Base-by-base conservation (phyloP, 768 basidiomycete genomes). In the Lactarius vividus region DNA sequence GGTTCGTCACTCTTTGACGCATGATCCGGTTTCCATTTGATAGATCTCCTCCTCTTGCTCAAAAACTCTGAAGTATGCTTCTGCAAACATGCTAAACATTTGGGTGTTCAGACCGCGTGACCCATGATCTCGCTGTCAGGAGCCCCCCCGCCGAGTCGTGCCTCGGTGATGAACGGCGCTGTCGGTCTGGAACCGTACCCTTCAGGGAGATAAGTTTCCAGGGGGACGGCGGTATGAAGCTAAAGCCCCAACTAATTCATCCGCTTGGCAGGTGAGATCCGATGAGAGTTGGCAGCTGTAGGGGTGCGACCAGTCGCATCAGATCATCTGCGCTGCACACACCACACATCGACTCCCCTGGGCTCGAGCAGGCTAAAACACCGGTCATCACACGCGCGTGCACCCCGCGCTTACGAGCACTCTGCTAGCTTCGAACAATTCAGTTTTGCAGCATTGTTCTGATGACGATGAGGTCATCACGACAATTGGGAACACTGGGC, bases 21-120 rank as follows among this genome's bases (percentile, higher is more conserved):
- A 37, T 26, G 26, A 29, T 52, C 13, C 13, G 28, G n/a, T 23
- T 59, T 57, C n/a, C 54, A 56, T 65, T 39, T 46, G 42, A 61
- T 65, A 44, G 33, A 20, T 59, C 20, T 18, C 44, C 13, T 15
- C 10, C 33, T 8, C 13, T 26, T 26, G 2, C 35, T 29, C n/a
- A 23, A 35, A 23, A 49, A 49, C 49, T 49, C 23, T 52, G 49
- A 52, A 15, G 23, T 52, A 6, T 15, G n/a, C n/a, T 42, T 35
- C 49, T 10, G 28, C 57, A 35, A 58, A n/a, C 46, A 49, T 8
- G 11, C 44, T n/a, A 23, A 15, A 52, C 23, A 13, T 40, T 26
- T 26, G n/a, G 49, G 49, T 52, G 49, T 52, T 15, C 13, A 28
- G 26, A 13, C 49, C 26, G 3, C 44, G 54, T 61, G 44, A 58